These are phyloP conservation scores for Fusarium vanettenii DNA, from an alignment of 2,329 filamentous ascomycete genomes.

Conservation along the genomic window DNA sequence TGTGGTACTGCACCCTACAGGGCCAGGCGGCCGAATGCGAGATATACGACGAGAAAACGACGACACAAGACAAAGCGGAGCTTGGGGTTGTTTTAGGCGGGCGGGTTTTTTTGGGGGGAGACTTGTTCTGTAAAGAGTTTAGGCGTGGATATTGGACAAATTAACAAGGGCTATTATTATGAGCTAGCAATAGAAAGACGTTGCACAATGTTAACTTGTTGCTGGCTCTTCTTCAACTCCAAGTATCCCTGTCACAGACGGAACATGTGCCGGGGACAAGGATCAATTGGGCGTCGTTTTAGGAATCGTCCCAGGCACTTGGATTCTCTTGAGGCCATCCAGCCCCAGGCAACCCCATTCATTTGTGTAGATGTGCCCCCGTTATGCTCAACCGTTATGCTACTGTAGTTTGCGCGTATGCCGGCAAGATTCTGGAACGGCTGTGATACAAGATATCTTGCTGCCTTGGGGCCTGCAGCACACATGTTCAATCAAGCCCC, in stretches of 20 bases:
- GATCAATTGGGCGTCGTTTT: background rate
- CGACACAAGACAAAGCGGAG: constrained; percentile 17
- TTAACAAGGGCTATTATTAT: background rate
- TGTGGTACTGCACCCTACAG: background rate
- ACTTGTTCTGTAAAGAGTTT: background rate
- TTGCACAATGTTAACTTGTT: background rate
- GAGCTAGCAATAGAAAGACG: background rate
- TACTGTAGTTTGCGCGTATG: background rate
- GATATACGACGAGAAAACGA: constrained; percentile 38
- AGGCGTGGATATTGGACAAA: background rate
- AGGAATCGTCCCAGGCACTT: constrained; percentile 19
- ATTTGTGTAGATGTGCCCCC: background rate
- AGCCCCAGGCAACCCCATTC: background rate
- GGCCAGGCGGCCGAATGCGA: constrained; percentile 35
- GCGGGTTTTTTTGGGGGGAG: background rate
- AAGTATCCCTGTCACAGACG: constrained; percentile 12
- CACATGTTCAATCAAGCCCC: background rate
- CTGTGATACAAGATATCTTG: constrained; percentile 6
- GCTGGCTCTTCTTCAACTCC: background rate
- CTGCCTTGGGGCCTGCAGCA: constrained; percentile 35
- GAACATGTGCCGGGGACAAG: constrained; percentile 25
- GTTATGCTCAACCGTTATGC: constrained; percentile 27
- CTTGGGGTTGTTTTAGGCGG: constrained; percentile 11
- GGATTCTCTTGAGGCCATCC: constrained; percentile 13
- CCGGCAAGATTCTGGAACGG: constrained; percentile 15